phyloP scores from a whole-genome alignment of 257 asterid genomes.

The Leptodermis oblonga region DNA sequence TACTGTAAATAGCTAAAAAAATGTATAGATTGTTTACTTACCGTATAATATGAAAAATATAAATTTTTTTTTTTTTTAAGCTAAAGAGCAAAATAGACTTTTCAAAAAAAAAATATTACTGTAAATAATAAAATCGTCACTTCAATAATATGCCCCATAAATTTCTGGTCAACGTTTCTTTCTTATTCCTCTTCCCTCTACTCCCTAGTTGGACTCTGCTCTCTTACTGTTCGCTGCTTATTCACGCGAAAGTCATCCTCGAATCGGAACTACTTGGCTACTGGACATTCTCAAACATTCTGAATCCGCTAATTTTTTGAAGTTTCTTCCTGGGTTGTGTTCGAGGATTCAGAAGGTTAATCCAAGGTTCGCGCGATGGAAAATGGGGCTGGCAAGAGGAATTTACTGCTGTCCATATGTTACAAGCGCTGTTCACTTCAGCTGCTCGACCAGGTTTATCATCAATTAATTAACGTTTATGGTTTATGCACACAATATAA shows the following conservation, averaged over 20 bases:
- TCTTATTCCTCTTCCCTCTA: neutral
- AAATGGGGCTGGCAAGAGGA: constrained; percentile 26
- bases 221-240: neutral
- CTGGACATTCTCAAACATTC: neutral
- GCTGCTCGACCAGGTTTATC: constrained; percentile 77
- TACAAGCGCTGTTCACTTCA: constrained; percentile 77
- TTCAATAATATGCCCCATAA: too few species aligned
- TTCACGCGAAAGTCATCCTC: neutral
- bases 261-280: neutral
- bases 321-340: neutral
- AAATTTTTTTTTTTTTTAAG: too few species aligned
- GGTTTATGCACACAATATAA: too few species aligned
- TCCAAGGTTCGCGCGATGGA: constrained; percentile 28
- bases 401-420: constrained; percentile 52
- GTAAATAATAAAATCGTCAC: too few species aligned
- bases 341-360: neutral
- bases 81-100: too few species aligned
- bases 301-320: neutral
- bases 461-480: neutral
- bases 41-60: too few species aligned
- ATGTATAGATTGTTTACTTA: too few species aligned
- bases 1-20: too few species aligned
- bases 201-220: neutral
- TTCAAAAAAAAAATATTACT: too few species aligned
- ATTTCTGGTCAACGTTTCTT: neutral